A percentile compares a stretch with the other conserved stretches of the same genome.
Evolutionary conservation across 805 yeast species (phyloP).

Genomic region (Suhomyces faveliae): DNA sequence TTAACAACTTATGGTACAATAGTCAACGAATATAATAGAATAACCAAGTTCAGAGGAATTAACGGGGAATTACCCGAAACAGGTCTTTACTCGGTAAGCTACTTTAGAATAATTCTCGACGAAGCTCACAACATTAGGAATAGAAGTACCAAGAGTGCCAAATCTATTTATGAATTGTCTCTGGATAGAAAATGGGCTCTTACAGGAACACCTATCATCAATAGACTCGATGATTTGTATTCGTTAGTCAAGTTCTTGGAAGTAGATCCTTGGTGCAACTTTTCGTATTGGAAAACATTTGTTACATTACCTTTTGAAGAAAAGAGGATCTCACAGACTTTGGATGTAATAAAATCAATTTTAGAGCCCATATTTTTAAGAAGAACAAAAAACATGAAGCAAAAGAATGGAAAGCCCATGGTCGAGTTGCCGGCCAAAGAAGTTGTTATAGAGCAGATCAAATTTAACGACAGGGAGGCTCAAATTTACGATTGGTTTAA

Average conservation of each 20-base stretch:
- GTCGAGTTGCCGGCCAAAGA: constrained; percentile 78
- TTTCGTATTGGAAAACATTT: constrained; percentile 83
- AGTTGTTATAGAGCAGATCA: constrained; percentile 63
- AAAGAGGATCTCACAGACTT: constrained; percentile 65
- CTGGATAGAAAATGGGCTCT: constrained; percentile 77
- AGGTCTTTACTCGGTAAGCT: constrained; percentile 72
- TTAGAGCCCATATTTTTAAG: constrained; percentile 80
- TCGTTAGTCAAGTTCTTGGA: constrained; percentile 71
- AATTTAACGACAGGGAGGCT: constrained; percentile 64
- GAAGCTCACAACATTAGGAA: constrained; percentile 91
- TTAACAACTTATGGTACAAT: constrained; percentile 88
- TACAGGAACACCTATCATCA: constrained; percentile 92
- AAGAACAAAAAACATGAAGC: constrained; percentile 84
- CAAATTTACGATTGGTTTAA: constrained; percentile 67
- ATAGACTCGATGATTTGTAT: constrained; percentile 81
- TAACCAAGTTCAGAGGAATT: constrained; percentile 29
- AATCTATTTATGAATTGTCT: constrained; percentile 65
- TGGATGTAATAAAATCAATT: constrained; percentile 81
- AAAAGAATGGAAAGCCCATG: constrained; percentile 65
- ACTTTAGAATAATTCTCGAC: constrained; percentile 75
- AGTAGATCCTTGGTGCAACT: constrained; percentile 88
- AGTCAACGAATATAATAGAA: constrained; percentile 66
- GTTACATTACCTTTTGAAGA: constrained; percentile 81
- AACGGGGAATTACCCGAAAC: constrained; percentile 28
- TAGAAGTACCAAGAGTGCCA: constrained; percentile 72